phyloP scores from a whole-genome alignment of 805 yeast species.

The Candida morakotiae region DNA sequence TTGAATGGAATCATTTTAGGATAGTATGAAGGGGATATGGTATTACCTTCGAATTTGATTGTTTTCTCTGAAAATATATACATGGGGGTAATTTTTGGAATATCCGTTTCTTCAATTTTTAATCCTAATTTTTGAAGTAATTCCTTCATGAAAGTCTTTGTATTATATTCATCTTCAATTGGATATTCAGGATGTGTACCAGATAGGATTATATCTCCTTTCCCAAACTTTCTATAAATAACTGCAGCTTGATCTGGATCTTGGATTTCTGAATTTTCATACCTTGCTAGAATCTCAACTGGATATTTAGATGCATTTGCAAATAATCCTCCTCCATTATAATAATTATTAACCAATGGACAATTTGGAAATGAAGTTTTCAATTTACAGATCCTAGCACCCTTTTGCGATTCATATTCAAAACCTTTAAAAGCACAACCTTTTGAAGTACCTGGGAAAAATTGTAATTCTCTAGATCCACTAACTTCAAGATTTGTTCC shows the following conservation, averaged over 20 bases:
- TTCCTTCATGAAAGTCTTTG: constrained; percentile 55
- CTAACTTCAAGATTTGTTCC: constrained; percentile 78
- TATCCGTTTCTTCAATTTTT: constrained; percentile 52
- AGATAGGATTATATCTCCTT: constrained; percentile 70
- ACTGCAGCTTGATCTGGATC: constrained; percentile 59
- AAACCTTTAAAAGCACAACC: constrained; percentile 86
- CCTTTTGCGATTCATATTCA: constrained; percentile 68
- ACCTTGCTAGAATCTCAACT: constrained; percentile 73
- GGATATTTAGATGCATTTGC: constrained; percentile 64
- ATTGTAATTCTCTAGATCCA: constrained; percentile 77
- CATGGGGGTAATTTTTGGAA: constrained; percentile 70
- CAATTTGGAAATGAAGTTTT: constrained; percentile 19
- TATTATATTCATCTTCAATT: constrained; percentile 37
- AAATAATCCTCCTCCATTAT: constrained; percentile 90
- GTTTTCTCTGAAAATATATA: constrained; percentile 49
- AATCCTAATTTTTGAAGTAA: constrained; percentile 62
- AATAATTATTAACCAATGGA: constrained; percentile 41
- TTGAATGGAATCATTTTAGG: constrained; percentile 66
- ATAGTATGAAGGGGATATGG: constrained; percentile 18
- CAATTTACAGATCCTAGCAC: constrained; percentile 61
- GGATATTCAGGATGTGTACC: constrained; percentile 92
- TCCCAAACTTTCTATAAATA: constrained; percentile 61
- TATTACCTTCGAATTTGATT: constrained; percentile 19
- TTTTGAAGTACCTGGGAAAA: constrained; percentile 78
- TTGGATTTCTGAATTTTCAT: constrained; percentile 55